Base-by-base conservation (phyloP, 257 asterid species). In the Asclepias syriaca region DNA sequence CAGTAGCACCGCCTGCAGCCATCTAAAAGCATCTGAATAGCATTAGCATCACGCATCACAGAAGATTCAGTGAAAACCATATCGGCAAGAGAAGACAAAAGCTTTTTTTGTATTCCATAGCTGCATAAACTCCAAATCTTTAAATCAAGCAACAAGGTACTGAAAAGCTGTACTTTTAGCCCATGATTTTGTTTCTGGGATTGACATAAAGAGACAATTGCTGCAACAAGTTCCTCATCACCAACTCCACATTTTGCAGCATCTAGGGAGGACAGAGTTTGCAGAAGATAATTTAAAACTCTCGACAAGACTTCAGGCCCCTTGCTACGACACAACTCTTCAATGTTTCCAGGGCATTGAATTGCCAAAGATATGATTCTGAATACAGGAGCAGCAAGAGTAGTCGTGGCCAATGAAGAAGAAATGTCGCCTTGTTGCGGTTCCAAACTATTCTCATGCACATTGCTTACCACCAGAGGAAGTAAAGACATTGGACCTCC, bases 1-100 rank as follows among this genome's bases (percentile, higher is more conserved):
- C 99, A 94, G 75, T 94, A 94, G 84, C 99, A 94, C 78, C 85
- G 82, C 82, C 99, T 88, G 81, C 98, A 94, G 77, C 99, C 98
- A 86, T 94, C 99, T 70, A 94, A 85, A 81, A 94, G 99, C 92
- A 87, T 86, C 87, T 94, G 99, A 78, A 94, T 89, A 74, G 95
- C 97, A 85, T 91, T 91, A 76, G 98, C 96, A 83, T 94, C 98
- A 66, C 97, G 93, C 99, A 94, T 87, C 72, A 91, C 96, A 18
- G 95, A 84, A 63, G 95, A 86, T 84, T 94, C 97, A 2, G 96
- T 85, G 84, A 91, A 91, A 82, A 91, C 97, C 99, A 91, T 94
- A 77, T 94, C 99, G 74, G 99, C 98, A 71, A 94, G 96, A 70
- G 99, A 94, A 9, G 99, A 94, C 69, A 91, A 81, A 77, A 94